These are phyloP conservation scores for Myriosclerotinia scirpicola DNA, from an alignment of 2,329 filamentous ascomycete species.

Conservation along the genomic window DNA sequence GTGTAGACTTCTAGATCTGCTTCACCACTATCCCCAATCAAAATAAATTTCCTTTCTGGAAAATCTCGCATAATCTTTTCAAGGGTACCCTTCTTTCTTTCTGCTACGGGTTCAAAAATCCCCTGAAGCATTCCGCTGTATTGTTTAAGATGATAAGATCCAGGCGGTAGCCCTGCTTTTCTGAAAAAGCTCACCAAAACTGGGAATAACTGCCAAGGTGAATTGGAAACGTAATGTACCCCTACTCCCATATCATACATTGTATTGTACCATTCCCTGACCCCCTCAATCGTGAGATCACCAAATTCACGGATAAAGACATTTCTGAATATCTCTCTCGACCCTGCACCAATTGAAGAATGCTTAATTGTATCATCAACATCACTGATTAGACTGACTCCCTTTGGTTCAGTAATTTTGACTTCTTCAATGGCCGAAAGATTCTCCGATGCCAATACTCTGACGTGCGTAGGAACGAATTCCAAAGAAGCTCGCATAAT, in stretches of 20 bases:
- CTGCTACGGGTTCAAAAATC: conserved; percentile 95
- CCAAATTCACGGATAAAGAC: conserved; percentile 85
- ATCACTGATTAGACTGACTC: conserved; percentile 92
- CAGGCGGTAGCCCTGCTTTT: conserved; percentile 74
- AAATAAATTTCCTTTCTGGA: conserved; percentile 80
- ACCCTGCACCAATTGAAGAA: conserved; percentile 83
- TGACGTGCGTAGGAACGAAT: conserved; percentile 86
- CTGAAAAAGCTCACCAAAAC: conserved; percentile 84
- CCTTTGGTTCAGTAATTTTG: conserved; percentile 70
- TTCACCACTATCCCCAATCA: conserved; percentile 94
- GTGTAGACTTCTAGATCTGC: conserved; percentile 97
- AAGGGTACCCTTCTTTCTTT: conserved; percentile 86
- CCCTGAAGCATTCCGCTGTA: conserved; percentile 97
- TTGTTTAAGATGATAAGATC: conserved; percentile 92
- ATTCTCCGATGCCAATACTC: conserved; percentile 81
- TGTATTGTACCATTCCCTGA: conserved; percentile 82
- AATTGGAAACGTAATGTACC: conserved; percentile 98
- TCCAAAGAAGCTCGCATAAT: conserved; percentile 74
- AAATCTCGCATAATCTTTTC: conserved; percentile 88
- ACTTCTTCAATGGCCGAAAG: conserved; percentile 80
- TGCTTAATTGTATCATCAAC: conserved; percentile 98
- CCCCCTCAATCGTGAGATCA: conserved; percentile 81
- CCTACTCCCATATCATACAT: conserved; percentile 79
- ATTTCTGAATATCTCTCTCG: conserved; percentile 93
- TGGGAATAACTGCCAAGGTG: conserved; percentile 95